Base-by-base conservation (phyloP, 805 yeast genomes). In the Barnettozyma wickerhamii region DNA sequence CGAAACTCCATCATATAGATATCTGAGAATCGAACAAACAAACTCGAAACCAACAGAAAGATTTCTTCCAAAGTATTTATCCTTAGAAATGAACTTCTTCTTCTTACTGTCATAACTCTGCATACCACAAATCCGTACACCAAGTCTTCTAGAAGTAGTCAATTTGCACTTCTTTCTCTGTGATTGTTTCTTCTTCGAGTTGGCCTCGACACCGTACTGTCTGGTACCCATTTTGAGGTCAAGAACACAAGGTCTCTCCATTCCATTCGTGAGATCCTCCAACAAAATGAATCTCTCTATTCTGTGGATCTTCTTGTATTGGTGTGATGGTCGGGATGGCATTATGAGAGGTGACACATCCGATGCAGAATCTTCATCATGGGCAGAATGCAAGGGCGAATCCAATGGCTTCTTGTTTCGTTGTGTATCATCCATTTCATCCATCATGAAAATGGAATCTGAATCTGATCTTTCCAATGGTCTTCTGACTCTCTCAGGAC, bases 171-270 rank as follows among this genome's bases (percentile, higher is more conserved):
- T 93, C 40, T 71, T 70, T 26, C 86, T 65, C 64, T 93, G 99
- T 1, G 96, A 86, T 35, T 65, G 58, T 55, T 80, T 83, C 62
- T 93, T 93, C 36, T 78, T 65, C 12, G 64, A 60, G 6, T 72
- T 71, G 0, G 98, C 97, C 48, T 89, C 95, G n/a, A 91, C 83
- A 9, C 99, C 99, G 55, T 93, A 93, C 63, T 93, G 99, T 43
- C 99, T 72, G 0, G 99, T 91, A 1, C 99, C 99, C 98, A 93
- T 93, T 59, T 93, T 93, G 52, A 93, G 69, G 63, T 93, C 99
- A 37, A 93, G 66, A 0, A 91, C 98, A 58, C 96, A 90, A 1
- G 99, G 97, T 48, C 75, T 75, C 23, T 64, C 68, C 80, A 91
- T 79, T 19, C 87, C 86, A 40, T 81, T 74, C 0, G 98, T 93